Evolutionary conservation across 257 asterid genomes (phyloP), one percentile per base, ranked within the genome.

Genomic region (Schizonepeta tenuifolia): DNA sequence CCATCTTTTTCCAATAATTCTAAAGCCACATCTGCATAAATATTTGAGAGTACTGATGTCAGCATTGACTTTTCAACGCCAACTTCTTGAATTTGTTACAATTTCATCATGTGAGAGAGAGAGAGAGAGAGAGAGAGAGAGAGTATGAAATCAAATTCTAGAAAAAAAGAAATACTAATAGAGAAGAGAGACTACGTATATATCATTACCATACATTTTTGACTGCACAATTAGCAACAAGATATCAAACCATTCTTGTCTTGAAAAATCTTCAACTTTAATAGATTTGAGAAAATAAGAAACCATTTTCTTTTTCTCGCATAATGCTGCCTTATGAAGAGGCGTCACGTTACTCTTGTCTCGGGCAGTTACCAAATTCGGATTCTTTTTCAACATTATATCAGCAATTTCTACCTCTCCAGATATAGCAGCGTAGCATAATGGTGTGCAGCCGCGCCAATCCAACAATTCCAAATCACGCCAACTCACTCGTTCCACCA

Each of bases 381-480:
- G 1, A 28, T 71, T 62, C 22, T 40, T 46, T 22, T 41, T 13
- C 47, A 21, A 9, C 84, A 80, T 68, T 8, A 22, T 24, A 35
- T 65, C 54, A 3, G 77, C 84, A 21, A 62, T 56, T 46, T 80
- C 79, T 6, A 76, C 69, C 0, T 38, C 9, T 17, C 81, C 84
- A 15, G 59, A 33, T 0, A n/a, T 13, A 36, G 77, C 77, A 1
- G 79, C 79, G 13, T 36, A 9, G 64, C 18, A 31, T 28, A 71
- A 77, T 6, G 82, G 26, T 0, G 58, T 65, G 41, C 31, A 44
- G 22, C 70, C 70, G 2, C 35, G 56, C 8, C 70, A 55, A 0
- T 65, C 70, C 6, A 5, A 6, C 57, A 44, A 44, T 5, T 2
- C 21, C 12, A 65, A 14, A 15, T 38, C 51, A 7, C 12, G n/a